Conservation (phyloP, 1,139 yeast species). For the Pichia cactophila region DNA sequence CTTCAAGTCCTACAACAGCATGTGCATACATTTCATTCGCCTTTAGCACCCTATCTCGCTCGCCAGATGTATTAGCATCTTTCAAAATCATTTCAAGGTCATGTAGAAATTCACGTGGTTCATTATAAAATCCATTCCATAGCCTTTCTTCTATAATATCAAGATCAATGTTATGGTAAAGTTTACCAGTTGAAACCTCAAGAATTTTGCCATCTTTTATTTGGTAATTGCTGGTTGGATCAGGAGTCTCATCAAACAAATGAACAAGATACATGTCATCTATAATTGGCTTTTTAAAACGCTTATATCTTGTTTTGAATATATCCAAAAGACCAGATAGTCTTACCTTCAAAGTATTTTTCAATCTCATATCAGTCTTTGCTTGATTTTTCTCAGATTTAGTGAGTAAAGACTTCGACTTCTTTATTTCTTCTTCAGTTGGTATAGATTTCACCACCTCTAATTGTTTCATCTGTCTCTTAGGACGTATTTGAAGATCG, state of each 20-base stretch:
- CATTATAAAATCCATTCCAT: constrained; percentile 95
- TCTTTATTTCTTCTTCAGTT: constrained; percentile 3
- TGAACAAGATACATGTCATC: constrained; percentile 71
- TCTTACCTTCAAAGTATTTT: constrained; percentile 76
- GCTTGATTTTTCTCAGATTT: constrained; percentile 33
- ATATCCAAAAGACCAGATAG: constrained; percentile 85
- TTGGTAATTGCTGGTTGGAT: constrained; percentile 35
- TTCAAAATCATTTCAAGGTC: constrained; percentile 79
- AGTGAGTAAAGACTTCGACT: constrained; percentile 29
- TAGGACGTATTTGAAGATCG: constrained; percentile 45
- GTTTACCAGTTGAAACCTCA: constrained; percentile 67
- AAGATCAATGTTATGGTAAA: constrained; percentile 79
- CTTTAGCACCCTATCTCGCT: constrained; percentile 75
- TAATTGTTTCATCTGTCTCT: constrained; percentile 38
- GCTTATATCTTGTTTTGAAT: constrained; percentile 75
- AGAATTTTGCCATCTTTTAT: constrained; percentile 58
- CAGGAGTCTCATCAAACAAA: constrained; percentile 56
- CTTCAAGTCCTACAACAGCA: constrained; percentile 93
- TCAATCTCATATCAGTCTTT: constrained; percentile 64
- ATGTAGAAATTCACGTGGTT: constrained; percentile 79
- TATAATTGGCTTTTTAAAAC: constrained; percentile 83
- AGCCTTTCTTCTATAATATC: constrained; percentile 90
- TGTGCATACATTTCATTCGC: constrained; percentile 96
- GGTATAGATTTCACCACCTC: constrained; percentile 29
- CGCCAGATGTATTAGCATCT: constrained; percentile 70